Percentiles rank a stretch among this genome's conserved stretches.
phyloP scores from a whole-genome alignment of 352 stramenopile genomes.

The Phytopythium cucurbitacearum region DNA sequence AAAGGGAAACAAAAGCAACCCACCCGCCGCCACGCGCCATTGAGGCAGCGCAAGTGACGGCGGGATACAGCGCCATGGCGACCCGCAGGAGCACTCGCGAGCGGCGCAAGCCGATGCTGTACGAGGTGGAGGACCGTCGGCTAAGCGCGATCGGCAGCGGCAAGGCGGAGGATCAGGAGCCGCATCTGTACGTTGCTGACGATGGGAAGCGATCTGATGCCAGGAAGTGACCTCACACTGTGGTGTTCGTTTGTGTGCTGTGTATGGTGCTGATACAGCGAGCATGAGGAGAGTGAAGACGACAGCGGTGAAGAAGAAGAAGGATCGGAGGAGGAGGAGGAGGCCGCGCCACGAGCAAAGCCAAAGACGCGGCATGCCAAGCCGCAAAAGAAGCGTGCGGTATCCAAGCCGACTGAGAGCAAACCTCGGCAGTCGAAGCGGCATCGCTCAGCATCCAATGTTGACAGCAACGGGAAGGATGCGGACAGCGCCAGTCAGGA shows the following conservation, averaged over 20 bases:
- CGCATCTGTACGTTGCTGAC: too few species aligned
- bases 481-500: background rate
- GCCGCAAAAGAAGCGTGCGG: constrained; percentile 9
- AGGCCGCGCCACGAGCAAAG: constrained; percentile 19
- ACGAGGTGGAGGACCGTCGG: constrained; percentile 49
- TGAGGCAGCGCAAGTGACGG: constrained; percentile 3
- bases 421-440: constrained; percentile 14
- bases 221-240: too few species aligned
- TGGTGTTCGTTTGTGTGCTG: background rate
- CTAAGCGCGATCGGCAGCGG: constrained; percentile 10
- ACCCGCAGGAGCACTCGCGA: constrained; percentile 54
- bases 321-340: constrained; percentile 25
- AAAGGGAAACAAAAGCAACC: too few species aligned
- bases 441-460: constrained; percentile 3
- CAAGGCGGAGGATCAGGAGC: too few species aligned
- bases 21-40: background rate
- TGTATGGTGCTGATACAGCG: too few species aligned
- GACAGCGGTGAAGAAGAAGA: constrained; percentile 15
- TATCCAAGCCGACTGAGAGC: constrained; percentile 29
- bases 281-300: background rate
- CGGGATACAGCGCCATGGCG: constrained; percentile 19
- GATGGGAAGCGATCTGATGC: too few species aligned
- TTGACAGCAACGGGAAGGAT: constrained; percentile 5
- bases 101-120: constrained; percentile 67
- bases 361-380: constrained; percentile 12